These are phyloP conservation scores for Fusarium mangiferae DNA, from an alignment of 2,329 filamentous ascomycete genomes.

Conservation along the genomic window DNA sequence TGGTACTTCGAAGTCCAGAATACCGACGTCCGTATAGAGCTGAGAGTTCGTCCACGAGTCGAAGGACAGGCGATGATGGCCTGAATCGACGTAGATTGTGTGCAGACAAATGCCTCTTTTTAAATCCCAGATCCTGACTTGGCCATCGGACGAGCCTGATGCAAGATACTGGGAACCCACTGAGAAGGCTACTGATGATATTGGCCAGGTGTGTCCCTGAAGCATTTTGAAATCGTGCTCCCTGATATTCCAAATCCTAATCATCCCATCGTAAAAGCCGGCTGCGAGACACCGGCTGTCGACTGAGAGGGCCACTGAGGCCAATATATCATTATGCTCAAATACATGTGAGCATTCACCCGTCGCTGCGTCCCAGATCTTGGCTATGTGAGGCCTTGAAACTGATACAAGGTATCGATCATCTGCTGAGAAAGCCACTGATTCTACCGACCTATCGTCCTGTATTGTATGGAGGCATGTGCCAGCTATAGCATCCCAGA, in stretches of 20 bases:
- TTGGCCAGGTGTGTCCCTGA: accelerated
- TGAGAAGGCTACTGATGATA: not conserved
- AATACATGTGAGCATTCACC: accelerated
- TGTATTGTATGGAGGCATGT: accelerated
- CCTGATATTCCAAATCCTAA: accelerated
- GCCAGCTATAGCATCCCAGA: not conserved
- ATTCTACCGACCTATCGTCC: accelerated
- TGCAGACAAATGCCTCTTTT: accelerated
- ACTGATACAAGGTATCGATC: accelerated
- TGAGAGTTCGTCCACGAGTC: accelerated
- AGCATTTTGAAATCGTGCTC: accelerated
- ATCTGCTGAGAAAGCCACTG: not conserved
- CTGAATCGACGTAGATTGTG: accelerated
- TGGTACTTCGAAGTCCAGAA: accelerated
- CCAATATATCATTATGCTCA: accelerated
- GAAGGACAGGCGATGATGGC: accelerated
- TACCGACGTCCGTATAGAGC: accelerated
- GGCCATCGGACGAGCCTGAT: accelerated
- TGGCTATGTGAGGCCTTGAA: accelerated
- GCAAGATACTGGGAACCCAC: accelerated
- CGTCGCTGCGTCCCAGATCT: accelerated
- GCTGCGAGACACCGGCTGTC: accelerated
- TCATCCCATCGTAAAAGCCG: accelerated
- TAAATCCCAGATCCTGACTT: accelerated
- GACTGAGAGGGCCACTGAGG: accelerated